phyloP scores from a whole-genome alignment of 441 rosid species.

The Brassica balearica region DNA sequence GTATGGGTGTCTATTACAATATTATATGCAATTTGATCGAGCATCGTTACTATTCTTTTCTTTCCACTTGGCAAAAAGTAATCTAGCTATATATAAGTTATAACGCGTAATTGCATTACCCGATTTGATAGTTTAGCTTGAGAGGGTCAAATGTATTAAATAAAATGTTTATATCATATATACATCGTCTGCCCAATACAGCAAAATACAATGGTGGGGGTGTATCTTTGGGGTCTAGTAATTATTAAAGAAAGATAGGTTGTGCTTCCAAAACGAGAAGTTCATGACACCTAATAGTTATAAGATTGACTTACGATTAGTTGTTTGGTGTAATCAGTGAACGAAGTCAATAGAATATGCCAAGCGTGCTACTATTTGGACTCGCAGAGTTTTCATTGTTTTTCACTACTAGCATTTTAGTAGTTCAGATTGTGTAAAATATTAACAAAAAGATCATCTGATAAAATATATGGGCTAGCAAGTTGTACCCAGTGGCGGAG shows the following conservation, averaged over 20 bases:
- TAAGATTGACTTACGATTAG: neutral
- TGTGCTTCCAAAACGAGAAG: constrained; percentile 2
- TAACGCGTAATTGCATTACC: constrained; percentile 36
- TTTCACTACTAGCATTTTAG: neutral
- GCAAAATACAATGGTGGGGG: constrained; percentile 6
- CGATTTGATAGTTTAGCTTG: neutral
- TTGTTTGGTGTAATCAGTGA: neutral
- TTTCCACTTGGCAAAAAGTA: constrained; percentile 45
- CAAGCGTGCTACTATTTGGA: neutral
- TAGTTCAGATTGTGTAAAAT: neutral
- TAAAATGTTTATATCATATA: neutral
- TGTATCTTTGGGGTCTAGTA: neutral
- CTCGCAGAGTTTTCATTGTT: neutral
- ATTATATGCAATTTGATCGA: neutral
- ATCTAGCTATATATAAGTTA: neutral
- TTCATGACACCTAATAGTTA: constrained; percentile 1
- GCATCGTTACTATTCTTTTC: constrained; percentile 14
- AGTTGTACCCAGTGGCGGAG: neutral
- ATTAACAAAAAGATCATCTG: neutral
- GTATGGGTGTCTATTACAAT: neutral
- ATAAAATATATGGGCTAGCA: neutral
- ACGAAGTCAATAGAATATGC: neutral
- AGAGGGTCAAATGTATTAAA: neutral
- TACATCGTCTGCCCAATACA: neutral
- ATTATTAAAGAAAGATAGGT: neutral